Evolutionary conservation across 1,139 yeast species (phyloP).

Genomic region (Wickerhamomyces sp.): DNA sequence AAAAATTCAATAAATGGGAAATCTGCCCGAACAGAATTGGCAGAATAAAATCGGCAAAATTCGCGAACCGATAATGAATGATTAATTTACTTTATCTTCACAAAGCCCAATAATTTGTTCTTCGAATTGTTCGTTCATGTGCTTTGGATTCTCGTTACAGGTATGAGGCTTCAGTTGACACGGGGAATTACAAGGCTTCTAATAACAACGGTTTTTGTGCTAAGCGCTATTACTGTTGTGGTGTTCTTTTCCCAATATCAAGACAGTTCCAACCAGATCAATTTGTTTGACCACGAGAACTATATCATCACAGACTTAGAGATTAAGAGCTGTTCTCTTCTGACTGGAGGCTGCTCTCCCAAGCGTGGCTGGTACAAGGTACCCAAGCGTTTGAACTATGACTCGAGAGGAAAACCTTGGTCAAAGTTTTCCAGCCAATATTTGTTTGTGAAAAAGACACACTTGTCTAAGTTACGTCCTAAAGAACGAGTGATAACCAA

Average conservation of each 20-base stretch:
- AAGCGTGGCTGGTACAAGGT: constrained; percentile 11
- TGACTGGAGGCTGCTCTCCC: constrained; percentile 5
- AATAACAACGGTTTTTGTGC: neutral
- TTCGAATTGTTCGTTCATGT: no score
- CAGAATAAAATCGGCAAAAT: no score
- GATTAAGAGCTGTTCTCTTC: constrained; percentile 7
- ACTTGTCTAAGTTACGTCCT: neutral
- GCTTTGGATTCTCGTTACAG: no score
- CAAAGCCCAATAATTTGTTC: no score
- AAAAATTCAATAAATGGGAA: no score
- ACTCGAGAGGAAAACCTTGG: constrained; percentile 6
- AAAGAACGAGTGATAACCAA: constrained; percentile 5
- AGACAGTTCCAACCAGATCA: neutral
- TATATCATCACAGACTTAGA: constrained; percentile 9
- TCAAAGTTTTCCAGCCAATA: constrained; percentile 8
- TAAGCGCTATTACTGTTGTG: neutral
- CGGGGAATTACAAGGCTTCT: neutral
- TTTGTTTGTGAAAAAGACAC: constrained; percentile 11
- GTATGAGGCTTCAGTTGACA: neutral
- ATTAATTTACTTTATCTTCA: no score
- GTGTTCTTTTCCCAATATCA: neutral
- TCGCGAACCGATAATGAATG: no score
- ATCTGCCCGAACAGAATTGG: no score
- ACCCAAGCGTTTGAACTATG: constrained; percentile 9
- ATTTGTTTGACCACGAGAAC: constrained; percentile 4